Base-by-base conservation (phyloP, 1,284 basidiomycete species). In the Leccinum subatratum region DNA sequence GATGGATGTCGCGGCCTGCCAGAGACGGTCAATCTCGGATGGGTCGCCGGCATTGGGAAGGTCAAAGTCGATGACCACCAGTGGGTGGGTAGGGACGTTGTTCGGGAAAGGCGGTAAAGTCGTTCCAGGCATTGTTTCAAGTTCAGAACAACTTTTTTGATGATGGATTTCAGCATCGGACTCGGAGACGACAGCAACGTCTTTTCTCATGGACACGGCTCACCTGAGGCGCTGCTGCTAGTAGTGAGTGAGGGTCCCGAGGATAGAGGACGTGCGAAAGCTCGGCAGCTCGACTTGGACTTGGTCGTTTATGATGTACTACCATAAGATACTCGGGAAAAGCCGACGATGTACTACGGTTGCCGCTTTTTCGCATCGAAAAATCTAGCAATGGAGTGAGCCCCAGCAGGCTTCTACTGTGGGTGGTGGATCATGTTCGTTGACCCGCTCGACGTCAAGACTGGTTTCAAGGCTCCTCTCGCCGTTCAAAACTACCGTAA, bases 381-480 rank as follows among this genome's bases (percentile, higher is more conserved):
- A 45, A 45, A 18, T 45, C 0, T 45, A 45, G 42, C 18, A n/a
- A 45, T 42, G 42, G 42, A 45, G 18, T 45, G 42, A 45, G 42
- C 42, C 42, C 18, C 42, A 45, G 18, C 42, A n/a, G 42, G 37
- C 37, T 39, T 39, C 30, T 20, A 20, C 64, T 63, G 34, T 48
- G 42, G 28, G 63, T 25, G n/a, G 32, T 51, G 54, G 37, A 61
- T 39, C 20, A 69, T 66, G 74, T 65, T 68, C 68, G 68, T 67
- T 72, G 72, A 67, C 71, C 66, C 62, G 65, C 66, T 65, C 71
- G 74, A 73, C 75, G 73, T 72, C 76, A 69, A 77, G 67, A 68
- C 70, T 56, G 61, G 20, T 59, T 57, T 64, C 69, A 62, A 74
- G 66, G 63, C 60, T 39, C 28, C 28, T 34, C 42, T 67, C 66